Evolutionary conservation across 2,329 filamentous ascomycete species (phyloP).

Genomic region (Beauveria sp.): DNA sequence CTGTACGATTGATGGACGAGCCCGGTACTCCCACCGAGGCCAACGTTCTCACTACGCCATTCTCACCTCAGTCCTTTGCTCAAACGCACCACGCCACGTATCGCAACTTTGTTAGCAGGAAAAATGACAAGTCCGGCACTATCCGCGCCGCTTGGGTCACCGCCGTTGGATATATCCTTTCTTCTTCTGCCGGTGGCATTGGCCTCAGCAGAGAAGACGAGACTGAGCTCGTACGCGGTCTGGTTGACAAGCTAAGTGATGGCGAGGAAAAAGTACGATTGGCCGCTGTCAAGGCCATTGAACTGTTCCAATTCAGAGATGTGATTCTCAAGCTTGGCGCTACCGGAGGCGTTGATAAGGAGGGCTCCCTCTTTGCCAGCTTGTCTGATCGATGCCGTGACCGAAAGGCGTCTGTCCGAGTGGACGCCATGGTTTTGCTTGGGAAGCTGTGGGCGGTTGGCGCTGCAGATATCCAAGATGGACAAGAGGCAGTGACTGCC

Average conservation of each 20-base stretch:
- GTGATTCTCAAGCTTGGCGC: conserved; percentile 75
- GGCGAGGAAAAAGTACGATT: conserved; percentile 85
- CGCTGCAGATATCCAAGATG: conserved; percentile 74
- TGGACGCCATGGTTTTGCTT: conserved; percentile 78
- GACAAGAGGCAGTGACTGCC: conserved; percentile 65
- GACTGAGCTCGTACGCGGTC: conserved; percentile 59
- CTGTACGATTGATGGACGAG: conserved; percentile 56
- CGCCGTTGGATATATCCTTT: conserved; percentile 74
- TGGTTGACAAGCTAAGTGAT: conserved; percentile 78
- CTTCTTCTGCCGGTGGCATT: conserved; percentile 86
- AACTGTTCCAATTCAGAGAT: conserved; percentile 70
- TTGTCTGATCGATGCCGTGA: conserved; percentile 87
- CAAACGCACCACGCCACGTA: conserved; percentile 74
- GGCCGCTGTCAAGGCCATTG: conserved; percentile 79
- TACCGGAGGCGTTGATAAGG: conserved; percentile 64
- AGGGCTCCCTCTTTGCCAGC: conserved; percentile 71
- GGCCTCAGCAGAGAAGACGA: conserved; percentile 82
- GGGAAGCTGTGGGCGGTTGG: conserved; percentile 92
- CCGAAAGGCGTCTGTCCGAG: conserved; percentile 70
- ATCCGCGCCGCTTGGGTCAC: conserved; percentile 85
- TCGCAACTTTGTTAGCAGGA: conserved; percentile 74
- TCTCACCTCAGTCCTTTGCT: conserved; percentile 83
- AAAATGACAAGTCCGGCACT: conserved; percentile 74
- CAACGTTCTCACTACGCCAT: conserved; percentile 69
- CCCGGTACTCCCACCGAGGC: conserved; percentile 35